Percentiles rank a stretch among this genome's conserved stretches.
Evolutionary conservation across 306 rosid genomes (phyloP).

Genomic region (Casuarina cunninghamiana): DNA sequence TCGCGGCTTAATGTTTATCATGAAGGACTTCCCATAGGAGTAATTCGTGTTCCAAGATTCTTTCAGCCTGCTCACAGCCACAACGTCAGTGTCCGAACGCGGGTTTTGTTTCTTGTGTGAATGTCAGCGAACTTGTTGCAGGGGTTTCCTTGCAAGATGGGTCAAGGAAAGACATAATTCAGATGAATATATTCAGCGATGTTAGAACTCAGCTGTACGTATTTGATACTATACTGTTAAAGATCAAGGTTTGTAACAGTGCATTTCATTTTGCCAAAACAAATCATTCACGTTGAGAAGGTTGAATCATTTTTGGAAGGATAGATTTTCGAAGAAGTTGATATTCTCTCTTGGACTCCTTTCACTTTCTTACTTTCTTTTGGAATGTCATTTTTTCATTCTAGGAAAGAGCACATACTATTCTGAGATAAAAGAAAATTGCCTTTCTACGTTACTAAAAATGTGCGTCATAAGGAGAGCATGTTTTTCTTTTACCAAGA

Average conservation of each 20-base stretch:
- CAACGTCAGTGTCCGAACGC: conserved; percentile 32
- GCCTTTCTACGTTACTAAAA: not conserved
- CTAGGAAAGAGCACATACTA: not conserved
- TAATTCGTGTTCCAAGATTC: conserved; percentile 44
- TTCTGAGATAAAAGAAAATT: not conserved
- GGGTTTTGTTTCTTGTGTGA: conserved; percentile 37
- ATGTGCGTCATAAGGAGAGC: not conserved
- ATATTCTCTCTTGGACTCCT: not conserved
- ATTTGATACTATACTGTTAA: conserved; percentile 30
- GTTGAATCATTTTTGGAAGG: not conserved
- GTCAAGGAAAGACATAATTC: conserved; percentile 22
- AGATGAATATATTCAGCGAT: conserved; percentile 42
- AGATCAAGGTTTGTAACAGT: conserved; percentile 39
- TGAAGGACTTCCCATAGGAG: conserved; percentile 39
- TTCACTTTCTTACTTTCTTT: not conserved
- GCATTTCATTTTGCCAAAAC: not conserved
- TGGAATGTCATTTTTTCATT: not conserved
- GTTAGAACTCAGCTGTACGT: conserved; percentile 41
- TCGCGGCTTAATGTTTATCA: conserved; percentile 33
- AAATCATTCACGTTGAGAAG: not conserved
- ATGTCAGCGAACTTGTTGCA: conserved; percentile 30
- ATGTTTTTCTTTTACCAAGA: not conserved
- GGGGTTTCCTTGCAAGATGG: conserved; percentile 27
- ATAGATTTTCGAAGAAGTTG: not conserved
- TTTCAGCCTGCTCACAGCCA: conserved; percentile 51